These are phyloP conservation scores for Boechera retrofracta DNA, from an alignment of 345 rosid genomes.

Conservation along the genomic window DNA sequence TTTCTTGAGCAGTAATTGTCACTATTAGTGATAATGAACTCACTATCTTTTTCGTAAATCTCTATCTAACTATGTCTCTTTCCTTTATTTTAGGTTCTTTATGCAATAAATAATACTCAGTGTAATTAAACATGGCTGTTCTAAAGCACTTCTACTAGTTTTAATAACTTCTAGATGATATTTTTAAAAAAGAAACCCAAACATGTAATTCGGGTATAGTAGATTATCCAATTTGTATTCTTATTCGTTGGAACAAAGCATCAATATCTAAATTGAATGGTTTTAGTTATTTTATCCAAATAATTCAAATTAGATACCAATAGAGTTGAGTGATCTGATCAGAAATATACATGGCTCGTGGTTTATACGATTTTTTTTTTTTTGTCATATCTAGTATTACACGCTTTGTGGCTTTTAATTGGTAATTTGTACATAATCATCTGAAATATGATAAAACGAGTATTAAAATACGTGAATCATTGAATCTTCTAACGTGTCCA, in stretches of 20 bases:
- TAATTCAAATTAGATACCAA: no score
- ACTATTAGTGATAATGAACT: constrained; percentile 31
- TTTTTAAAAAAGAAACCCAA: no score
- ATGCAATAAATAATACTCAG: background rate
- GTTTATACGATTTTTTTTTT: background rate
- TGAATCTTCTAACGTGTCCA: constrained; percentile 5
- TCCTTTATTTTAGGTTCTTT: background rate
- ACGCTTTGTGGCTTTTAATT: background rate
- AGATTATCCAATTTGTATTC: no score
- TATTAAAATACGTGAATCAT: background rate
- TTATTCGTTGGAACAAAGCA: no score
- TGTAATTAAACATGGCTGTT: no score
- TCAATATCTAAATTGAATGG: no score
- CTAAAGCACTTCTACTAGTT: no score
- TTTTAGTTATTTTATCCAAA: no score
- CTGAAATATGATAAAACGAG: background rate
- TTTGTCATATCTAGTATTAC: background rate
- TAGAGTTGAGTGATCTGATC: no score
- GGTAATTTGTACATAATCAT: background rate
- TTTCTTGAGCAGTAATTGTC: constrained; percentile 38
- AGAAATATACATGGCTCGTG: no score
- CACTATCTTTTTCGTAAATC: constrained; percentile 5
- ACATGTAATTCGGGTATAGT: no score
- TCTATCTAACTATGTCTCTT: background rate
- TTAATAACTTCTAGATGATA: no score